These are phyloP conservation scores for Tolypocladium tropicale DNA, from an alignment of 2,329 filamentous ascomycete genomes.

Conservation along the genomic window DNA sequence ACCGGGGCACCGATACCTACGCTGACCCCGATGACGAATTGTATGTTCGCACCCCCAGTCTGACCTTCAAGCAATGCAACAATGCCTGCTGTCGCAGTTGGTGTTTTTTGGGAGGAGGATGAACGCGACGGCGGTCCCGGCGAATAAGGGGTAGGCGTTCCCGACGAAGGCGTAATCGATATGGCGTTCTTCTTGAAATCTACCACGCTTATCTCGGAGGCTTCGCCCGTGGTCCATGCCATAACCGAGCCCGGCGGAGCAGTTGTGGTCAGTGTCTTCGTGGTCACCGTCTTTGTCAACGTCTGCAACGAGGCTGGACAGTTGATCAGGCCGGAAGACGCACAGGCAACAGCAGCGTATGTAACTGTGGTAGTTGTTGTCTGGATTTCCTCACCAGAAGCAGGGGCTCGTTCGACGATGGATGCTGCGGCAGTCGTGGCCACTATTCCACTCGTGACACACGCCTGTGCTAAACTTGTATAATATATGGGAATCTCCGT, in stretches of 20 bases:
- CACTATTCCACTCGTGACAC: background rate
- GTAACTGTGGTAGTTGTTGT: constrained; percentile 27
- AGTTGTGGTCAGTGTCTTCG: constrained; percentile 27
- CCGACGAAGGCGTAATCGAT: constrained; percentile 15
- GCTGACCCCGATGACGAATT: constrained; percentile 36
- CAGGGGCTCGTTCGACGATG: background rate
- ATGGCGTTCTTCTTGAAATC: constrained; percentile 30
- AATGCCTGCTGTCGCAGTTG: background rate
- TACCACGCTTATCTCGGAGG: constrained; percentile 20
- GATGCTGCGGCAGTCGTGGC: background rate
- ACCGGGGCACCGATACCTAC: constrained; percentile 34
- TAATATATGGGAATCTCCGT: constrained; percentile 41
- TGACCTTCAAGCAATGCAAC: constrained; percentile 10
- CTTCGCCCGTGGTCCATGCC: constrained; percentile 4
- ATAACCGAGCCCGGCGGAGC: constrained; percentile 25
- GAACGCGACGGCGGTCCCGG: too few species aligned
- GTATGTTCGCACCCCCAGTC: constrained; percentile 27
- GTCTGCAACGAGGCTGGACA: constrained; percentile 41
- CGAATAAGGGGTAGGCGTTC: constrained; percentile 32
- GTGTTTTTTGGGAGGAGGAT: constrained; percentile 19
- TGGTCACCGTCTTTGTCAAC: constrained; percentile 27
- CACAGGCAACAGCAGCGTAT: constrained; percentile 34
- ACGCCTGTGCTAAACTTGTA: constrained; percentile 28
- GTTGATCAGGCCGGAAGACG: constrained; percentile 28
- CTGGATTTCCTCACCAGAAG: background rate